Percentiles rank a stretch among this genome's conserved stretches.
Evolutionary conservation across 108 stramenopile genomes (phyloP).

Genomic region (Cylindrotheca fusiformis): DNA sequence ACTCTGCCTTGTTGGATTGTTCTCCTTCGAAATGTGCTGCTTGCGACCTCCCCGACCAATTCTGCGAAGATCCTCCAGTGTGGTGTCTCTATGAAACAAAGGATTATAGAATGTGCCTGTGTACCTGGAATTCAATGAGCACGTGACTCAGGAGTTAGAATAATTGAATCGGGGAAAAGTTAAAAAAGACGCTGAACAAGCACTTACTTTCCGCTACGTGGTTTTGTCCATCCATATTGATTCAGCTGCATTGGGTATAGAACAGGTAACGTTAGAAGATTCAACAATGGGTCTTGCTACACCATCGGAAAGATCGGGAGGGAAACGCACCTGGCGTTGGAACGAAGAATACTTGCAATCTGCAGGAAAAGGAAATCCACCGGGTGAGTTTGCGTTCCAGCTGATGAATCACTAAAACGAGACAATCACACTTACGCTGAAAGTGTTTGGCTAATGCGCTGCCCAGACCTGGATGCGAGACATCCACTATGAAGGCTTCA

Average conservation of each 20-base stretch:
- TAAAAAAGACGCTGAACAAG: slow-evolving; percentile 2
- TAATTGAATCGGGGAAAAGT: too few species aligned
- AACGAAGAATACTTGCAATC: background rate
- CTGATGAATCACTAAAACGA: too few species aligned
- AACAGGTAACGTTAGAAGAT: background rate
- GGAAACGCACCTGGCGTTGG: background rate
- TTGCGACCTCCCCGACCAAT: background rate
- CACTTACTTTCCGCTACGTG: slow-evolving; percentile 2
- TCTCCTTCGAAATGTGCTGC: background rate
- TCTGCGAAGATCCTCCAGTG: background rate
- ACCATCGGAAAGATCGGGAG: too few species aligned
- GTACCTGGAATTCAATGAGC: background rate
- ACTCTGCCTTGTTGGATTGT: too few species aligned
- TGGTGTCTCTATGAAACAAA: background rate
- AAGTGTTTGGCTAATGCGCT: slow-evolving; percentile 3
- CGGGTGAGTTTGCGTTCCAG: too few species aligned
- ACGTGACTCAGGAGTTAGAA: too few species aligned
- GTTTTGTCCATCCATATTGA: slow-evolving; percentile 13
- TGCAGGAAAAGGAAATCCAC: too few species aligned
- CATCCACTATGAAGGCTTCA: slow-evolving; percentile 9
- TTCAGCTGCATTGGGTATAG: slow-evolving; percentile 1
- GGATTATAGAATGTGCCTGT: background rate
- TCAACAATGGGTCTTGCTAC: too few species aligned
- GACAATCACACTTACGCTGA: slow-evolving; percentile 13
- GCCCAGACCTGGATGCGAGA: background rate